These are phyloP conservation scores for Coniochaeta ligniaria DNA, from an alignment of 2,329 filamentous ascomycete genomes.

Conservation along the genomic window DNA sequence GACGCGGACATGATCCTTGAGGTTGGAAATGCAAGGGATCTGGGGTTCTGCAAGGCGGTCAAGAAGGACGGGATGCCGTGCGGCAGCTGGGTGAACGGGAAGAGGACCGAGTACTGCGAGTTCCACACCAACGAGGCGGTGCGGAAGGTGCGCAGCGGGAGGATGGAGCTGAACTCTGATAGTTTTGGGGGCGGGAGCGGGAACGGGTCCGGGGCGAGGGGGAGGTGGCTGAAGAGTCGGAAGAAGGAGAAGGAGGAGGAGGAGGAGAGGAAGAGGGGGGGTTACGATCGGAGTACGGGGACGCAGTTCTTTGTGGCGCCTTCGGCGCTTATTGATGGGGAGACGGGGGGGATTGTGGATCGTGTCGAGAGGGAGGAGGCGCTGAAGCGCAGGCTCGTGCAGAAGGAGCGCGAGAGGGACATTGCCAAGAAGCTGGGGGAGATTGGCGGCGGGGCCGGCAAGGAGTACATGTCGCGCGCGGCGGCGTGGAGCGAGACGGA, in stretches of 20 bases:
- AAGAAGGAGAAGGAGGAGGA: constrained; percentile 16
- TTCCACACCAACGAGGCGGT: constrained; percentile 83
- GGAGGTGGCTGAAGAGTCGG: constrained; percentile 5
- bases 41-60: constrained; percentile 80
- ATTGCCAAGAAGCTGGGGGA: constrained; percentile 61
- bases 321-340: constrained; percentile 24
- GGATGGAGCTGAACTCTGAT: constrained; percentile 75
- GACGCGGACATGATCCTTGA: constrained; percentile 87
- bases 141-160: constrained; percentile 54
- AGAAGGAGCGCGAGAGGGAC: constrained; percentile 65
- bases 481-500: background rate
- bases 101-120: constrained; percentile 86
- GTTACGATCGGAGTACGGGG: constrained; percentile 53
- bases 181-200: constrained; percentile 37
- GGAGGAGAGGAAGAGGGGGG: constrained; percentile 27
- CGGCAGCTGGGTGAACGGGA: constrained; percentile 76
- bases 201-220: background rate
- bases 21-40: constrained; percentile 74
- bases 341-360: constrained; percentile 47
- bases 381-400: constrained; percentile 55
- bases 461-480: constrained; percentile 57
- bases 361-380: constrained; percentile 58
- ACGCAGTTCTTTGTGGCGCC: constrained; percentile 46
- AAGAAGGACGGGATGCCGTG: constrained; percentile 81
- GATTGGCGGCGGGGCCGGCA: constrained; percentile 58